Evolutionary conservation across 257 asterid genomes (phyloP).

Genomic region (Solanum tarijense): DNA sequence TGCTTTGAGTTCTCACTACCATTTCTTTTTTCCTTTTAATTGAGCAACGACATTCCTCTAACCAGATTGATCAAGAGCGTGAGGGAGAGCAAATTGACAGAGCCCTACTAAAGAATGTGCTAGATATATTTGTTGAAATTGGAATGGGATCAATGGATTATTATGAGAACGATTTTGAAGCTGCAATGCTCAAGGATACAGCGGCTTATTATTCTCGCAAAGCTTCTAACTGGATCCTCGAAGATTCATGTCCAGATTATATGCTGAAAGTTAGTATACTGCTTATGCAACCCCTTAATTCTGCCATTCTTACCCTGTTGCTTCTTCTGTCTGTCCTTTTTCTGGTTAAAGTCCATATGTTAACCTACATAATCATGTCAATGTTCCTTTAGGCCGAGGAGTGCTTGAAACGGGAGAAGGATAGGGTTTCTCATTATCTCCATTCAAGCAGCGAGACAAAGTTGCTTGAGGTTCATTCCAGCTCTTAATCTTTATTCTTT

Average conservation of each 20-base stretch:
- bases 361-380: background rate
- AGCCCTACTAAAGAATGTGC: slow-evolving; percentile 79
- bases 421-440: slow-evolving; percentile 89
- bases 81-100: slow-evolving; percentile 97
- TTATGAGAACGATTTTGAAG: slow-evolving; percentile 87
- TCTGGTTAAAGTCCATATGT: background rate
- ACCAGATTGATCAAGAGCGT: slow-evolving; percentile 91
- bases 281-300: background rate
- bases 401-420: slow-evolving; percentile 77
- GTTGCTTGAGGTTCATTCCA: slow-evolving; percentile 84
- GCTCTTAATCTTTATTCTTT: slow-evolving; percentile 2
- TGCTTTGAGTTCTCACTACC: background rate
- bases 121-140: slow-evolving; percentile 94
- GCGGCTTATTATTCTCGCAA: slow-evolving; percentile 96
- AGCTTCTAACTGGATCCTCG: slow-evolving; percentile 96
- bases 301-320: background rate
- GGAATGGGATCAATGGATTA: slow-evolving; percentile 90
- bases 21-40: background rate
- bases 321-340: background rate
- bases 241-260: slow-evolving; percentile 98
- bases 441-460: slow-evolving; percentile 92
- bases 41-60: background rate
- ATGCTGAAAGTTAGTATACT: slow-evolving; percentile 57
- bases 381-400: slow-evolving; percentile 65
- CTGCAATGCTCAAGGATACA: slow-evolving; percentile 68